Conservation (phyloP, 139 green algal genomes). For the Chlorella sp. region DNA sequence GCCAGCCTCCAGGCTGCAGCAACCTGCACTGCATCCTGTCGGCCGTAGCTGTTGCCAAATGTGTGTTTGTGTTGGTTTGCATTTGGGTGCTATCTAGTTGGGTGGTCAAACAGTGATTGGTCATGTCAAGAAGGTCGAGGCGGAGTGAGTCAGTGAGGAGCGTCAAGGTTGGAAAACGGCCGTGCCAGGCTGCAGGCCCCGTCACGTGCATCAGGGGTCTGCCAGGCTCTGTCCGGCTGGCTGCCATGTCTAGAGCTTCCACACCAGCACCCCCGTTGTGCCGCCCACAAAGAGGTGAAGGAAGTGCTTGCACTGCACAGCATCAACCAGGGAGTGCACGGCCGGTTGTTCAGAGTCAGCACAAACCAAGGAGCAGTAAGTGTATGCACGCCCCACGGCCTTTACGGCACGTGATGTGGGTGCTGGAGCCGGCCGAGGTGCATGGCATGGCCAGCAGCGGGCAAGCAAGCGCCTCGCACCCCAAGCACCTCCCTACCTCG, state of each 20-base stretch:
- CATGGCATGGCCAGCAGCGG: background rate
- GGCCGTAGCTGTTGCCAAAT: no score
- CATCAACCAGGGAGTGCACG: background rate
- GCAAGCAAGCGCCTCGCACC: background rate
- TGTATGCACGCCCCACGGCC: background rate
- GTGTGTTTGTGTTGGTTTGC: no score
- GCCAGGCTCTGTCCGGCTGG: background rate
- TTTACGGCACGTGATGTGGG: no score
- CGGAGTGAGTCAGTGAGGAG: no score
- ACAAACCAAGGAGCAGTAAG: background rate
- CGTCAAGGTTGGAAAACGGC: no score
- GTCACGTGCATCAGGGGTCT: background rate
- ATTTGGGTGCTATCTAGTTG: no score
- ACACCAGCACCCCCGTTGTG: slow-evolving; percentile 83
- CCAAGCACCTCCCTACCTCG: slow-evolving; percentile 64
- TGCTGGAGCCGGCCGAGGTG: no score
- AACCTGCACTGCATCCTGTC: no score
- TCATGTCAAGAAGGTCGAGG: no score
- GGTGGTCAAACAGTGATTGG: no score
- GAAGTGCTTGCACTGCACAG: slow-evolving; percentile 82
- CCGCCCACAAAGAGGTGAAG: slow-evolving; percentile 88
- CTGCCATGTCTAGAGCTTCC: slow-evolving; percentile 67
- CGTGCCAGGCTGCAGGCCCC: background rate
- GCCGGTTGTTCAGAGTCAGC: background rate
- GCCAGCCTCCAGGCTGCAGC: no score